A percentile compares a stretch with the other conserved stretches of the same genome.
These are phyloP conservation scores for Ophiostoma sp. DNA, from an alignment of 2,329 filamentous ascomycete genomes.

Conservation along the genomic window DNA sequence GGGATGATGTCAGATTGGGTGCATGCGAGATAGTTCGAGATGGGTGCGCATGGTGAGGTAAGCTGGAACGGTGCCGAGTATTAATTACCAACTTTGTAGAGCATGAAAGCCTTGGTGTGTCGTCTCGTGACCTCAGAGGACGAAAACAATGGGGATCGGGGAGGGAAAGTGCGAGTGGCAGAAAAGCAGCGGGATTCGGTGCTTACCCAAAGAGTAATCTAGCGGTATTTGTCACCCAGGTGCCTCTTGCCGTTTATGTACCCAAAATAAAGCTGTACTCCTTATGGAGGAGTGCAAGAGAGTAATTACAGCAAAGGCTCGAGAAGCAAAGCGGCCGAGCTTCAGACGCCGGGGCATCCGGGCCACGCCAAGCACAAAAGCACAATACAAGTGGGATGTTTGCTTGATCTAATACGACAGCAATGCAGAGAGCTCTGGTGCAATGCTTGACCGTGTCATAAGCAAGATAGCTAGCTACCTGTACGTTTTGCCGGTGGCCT, in stretches of 20 bases:
- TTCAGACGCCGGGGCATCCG: conserved; percentile 8
- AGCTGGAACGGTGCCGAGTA: background rate
- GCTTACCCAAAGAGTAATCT: background rate
- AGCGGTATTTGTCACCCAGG: background rate
- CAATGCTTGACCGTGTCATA: background rate
- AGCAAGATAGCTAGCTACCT: background rate
- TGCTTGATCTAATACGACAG: background rate
- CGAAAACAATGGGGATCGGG: background rate
- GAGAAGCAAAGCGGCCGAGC: background rate
- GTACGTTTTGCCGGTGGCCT: background rate
- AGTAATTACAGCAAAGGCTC: background rate
- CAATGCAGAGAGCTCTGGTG: background rate
- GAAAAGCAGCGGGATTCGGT: background rate
- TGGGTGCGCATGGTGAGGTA: no score
- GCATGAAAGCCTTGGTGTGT: background rate
- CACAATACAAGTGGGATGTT: background rate
- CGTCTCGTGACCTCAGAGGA: conserved; percentile 9
- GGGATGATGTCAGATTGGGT: conserved; percentile 11
- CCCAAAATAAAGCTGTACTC: background rate
- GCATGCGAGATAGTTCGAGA: background rate
- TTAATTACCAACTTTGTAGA: conserved; percentile 7
- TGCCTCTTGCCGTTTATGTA: background rate
- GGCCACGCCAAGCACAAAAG: conserved; percentile 4
- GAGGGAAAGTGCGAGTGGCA: background rate
- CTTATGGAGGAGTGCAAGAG: background rate